Evolutionary conservation across 2,329 filamentous ascomycete genomes (phyloP).

Genomic region (Endocalyx cinctus): DNA sequence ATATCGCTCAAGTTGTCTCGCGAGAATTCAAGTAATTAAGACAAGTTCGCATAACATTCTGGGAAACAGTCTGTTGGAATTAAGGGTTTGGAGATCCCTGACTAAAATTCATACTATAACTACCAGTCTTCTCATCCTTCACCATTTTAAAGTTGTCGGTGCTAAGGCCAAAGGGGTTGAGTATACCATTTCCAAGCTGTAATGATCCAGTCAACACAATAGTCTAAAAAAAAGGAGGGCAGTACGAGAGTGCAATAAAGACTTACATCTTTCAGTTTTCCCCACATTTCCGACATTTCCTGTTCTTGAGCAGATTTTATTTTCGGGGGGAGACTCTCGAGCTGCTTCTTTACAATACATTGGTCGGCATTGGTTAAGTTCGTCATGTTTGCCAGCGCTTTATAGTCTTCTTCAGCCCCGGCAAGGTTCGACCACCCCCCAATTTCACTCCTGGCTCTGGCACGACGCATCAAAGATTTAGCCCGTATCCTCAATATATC

Average conservation of each 20-base stretch:
- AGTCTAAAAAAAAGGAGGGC: neutral
- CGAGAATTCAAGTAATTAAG: no score
- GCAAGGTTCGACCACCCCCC: slow-evolving; percentile 77
- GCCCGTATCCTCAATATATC: slow-evolving; percentile 73
- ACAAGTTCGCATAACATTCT: no score
- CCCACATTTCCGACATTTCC: slow-evolving; percentile 97
- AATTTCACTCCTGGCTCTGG: slow-evolving; percentile 64
- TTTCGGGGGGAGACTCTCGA: slow-evolving; percentile 60
- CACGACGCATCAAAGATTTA: slow-evolving; percentile 79
- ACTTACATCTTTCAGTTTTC: slow-evolving; percentile 77
- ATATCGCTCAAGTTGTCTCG: no score
- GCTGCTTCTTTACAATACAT: slow-evolving; percentile 62
- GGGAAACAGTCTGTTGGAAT: no score
- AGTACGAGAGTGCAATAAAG: neutral
- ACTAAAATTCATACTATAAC: slow-evolving; percentile 89
- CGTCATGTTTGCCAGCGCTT: slow-evolving; percentile 52
- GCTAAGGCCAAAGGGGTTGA: slow-evolving; percentile 89
- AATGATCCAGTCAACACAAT: slow-evolving; percentile 8
- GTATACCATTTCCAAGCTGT: slow-evolving; percentile 78
- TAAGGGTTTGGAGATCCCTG: slow-evolving; percentile 34
- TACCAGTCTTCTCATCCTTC: slow-evolving; percentile 83
- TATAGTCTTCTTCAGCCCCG: slow-evolving; percentile 77
- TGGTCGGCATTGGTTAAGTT: slow-evolving; percentile 62
- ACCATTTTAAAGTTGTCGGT: slow-evolving; percentile 94
- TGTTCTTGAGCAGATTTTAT: slow-evolving; percentile 76